Evolutionary conservation across 2,329 filamentous ascomycete species (phyloP), one percentile per base, ranked within the genome.

Genomic region (Fusarium heterosporum): DNA sequence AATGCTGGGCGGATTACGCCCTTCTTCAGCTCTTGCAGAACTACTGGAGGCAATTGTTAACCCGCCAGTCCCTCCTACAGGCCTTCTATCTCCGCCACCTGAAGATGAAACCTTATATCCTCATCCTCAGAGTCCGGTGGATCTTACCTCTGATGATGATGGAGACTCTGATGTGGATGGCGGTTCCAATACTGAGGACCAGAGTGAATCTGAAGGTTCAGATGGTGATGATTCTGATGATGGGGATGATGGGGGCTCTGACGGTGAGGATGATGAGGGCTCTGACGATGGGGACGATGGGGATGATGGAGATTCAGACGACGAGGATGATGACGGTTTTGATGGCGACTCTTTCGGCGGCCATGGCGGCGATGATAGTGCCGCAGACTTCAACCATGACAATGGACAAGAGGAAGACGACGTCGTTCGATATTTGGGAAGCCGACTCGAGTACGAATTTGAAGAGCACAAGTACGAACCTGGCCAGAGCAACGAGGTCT

Each of bases 1-100:
- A 2, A 10, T 78, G 3, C 11, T 71, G 17, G 7, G 3, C 0
- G 45, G 17, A 4, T 70, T 59, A 19, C 29, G 28, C 2, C 64
- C 69, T 10, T 40, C 61, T 2, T 29, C 36, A 13, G 43, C 62
- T 8, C 22, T 58, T 7, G n/a, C 40, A 12, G 13, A 4, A 10
- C 45, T 7, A 13, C 34, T 69, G 5, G 32, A 55, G 26, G 8
- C 9, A 4, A 29, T 61, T 7, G 11, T 66, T 12, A 32, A 36
- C n/a, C 40, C 54, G 10, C 17, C 17, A 12, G 42, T 39, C 16
- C 13, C 12, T 13, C n/a, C 26, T 9, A 26, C 17, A 16, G 32
- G 45, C 22, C 45, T 57, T 22, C 17, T 30, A 11, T 40, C 43
- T 12, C 61, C 40, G 3, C 42, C 64, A 10, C 59, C 64, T 32